Conservation (phyloP, 169 alveolate genomes). For the Plasmodium gaboni region DNA sequence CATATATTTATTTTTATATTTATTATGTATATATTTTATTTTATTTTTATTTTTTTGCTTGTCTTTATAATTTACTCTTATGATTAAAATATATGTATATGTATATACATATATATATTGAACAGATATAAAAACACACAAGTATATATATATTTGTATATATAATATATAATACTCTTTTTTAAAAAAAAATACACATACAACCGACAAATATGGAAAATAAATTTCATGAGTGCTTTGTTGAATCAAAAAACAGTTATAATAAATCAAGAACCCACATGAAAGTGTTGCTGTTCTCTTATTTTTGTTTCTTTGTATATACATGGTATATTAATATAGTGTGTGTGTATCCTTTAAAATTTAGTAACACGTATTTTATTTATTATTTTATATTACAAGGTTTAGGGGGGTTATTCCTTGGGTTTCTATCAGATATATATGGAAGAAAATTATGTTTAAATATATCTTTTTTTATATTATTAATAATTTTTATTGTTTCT, state of each 20-base stretch:
- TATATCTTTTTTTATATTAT: neutral
- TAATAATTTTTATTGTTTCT: neutral
- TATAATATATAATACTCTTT: neutral
- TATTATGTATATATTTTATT: neutral
- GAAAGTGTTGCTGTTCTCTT: slow-evolving; percentile 1
- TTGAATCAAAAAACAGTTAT: slow-evolving; percentile 7
- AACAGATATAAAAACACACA: too few relatives aligned
- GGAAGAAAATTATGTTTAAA: slow-evolving; percentile 40
- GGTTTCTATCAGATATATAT: slow-evolving; percentile 31
- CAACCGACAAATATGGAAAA: neutral
- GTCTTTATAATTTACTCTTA: neutral
- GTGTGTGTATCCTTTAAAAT: slow-evolving; percentile 24
- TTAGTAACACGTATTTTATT: slow-evolving; percentile 5
- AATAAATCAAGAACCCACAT: neutral
- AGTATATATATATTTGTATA: neutral
- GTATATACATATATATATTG: too few relatives aligned
- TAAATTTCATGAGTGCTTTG: neutral
- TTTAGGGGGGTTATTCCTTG: slow-evolving; percentile 23
- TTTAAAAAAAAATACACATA: neutral
- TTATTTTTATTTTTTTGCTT: neutral
- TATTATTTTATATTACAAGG: slow-evolving; percentile 29
- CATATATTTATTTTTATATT: too few relatives aligned
- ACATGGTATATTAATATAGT: slow-evolving; percentile 24
- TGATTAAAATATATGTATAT: too few relatives aligned
- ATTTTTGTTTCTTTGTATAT: slow-evolving; percentile 21